Evolutionary conservation across 1,284 basidiomycete species (phyloP).

Genomic region (Cryptococcus sp.): DNA sequence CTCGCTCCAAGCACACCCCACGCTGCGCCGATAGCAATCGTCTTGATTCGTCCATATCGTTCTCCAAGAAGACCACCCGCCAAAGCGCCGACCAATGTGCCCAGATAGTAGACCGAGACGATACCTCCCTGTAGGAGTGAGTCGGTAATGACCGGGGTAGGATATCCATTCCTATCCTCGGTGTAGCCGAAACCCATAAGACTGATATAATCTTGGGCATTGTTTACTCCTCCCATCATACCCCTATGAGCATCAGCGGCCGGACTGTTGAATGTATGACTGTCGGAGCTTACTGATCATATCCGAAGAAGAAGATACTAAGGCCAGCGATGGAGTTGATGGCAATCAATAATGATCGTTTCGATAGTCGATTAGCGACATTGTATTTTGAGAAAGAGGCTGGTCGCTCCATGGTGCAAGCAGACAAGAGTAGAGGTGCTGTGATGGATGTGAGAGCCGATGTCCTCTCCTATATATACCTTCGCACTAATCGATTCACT

Average conservation of each 20-base stretch:
- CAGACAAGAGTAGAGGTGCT: no score
- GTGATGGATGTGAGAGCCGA: no score
- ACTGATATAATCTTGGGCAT: constrained; percentile 19
- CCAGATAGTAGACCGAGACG: constrained; percentile 31
- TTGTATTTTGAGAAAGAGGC: neutral
- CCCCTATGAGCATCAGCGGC: constrained; percentile 2
- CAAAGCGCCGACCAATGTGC: constrained; percentile 33
- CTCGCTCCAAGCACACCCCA: constrained; percentile 26
- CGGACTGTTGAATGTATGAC: neutral
- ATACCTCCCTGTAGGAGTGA: constrained; percentile 23
- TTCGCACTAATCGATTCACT: no score
- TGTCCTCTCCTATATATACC: no score
- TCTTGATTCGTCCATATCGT: constrained; percentile 23
- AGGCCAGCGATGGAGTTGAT: constrained; percentile 8
- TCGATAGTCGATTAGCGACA: neutral
- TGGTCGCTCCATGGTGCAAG: neutral
- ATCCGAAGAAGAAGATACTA: constrained; percentile 7
- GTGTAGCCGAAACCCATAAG: constrained; percentile 28
- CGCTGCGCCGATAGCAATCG: constrained; percentile 14
- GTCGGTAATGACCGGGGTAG: constrained; percentile 10
- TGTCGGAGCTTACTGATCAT: constrained; percentile 9
- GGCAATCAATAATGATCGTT: neutral
- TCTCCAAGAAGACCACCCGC: constrained; percentile 29
- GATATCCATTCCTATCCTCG: constrained; percentile 10
- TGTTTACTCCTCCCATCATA: constrained; percentile 32